Percentiles rank a stretch among this genome's conserved stretches.
Conservation (phyloP, 352 stramenopile species). For the Phytophthora nicotianae region DNA sequence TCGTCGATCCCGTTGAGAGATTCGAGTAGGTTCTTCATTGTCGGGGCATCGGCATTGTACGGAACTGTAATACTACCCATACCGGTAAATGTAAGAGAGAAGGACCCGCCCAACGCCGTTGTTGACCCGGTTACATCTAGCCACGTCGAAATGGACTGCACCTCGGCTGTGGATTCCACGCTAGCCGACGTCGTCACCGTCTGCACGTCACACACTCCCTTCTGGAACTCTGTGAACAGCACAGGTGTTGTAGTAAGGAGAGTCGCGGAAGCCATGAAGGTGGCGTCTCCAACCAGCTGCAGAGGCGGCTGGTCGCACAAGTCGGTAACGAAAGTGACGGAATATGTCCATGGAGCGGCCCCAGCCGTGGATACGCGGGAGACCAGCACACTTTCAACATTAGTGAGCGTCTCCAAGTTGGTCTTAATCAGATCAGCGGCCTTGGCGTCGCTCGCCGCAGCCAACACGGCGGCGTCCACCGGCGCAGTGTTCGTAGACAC, state of each 20-base stretch:
- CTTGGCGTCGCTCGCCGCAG: constrained; percentile 43
- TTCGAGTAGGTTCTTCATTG: constrained; percentile 75
- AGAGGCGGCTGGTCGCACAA: constrained; percentile 84
- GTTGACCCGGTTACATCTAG: constrained; percentile 46
- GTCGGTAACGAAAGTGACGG: constrained; percentile 88
- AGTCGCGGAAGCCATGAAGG: constrained; percentile 51
- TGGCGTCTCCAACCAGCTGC: constrained; percentile 49
- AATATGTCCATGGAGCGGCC: constrained; percentile 61
- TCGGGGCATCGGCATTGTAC: constrained; percentile 33
- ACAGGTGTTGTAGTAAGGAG: constrained; percentile 37
- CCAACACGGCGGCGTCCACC: constrained; percentile 52
- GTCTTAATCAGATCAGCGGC: constrained; percentile 82
- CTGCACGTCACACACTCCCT: constrained; percentile 95
- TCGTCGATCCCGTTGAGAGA: constrained; percentile 75
- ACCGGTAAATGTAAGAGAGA: constrained; percentile 67
- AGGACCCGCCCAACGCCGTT: constrained; percentile 58
- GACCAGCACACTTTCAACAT: constrained; percentile 86
- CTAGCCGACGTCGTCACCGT: constrained; percentile 92
- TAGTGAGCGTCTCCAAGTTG: constrained; percentile 80
- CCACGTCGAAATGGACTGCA: constrained; percentile 89
- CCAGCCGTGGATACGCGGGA: constrained; percentile 48
- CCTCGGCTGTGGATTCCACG: constrained; percentile 88
- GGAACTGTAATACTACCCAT: constrained; percentile 51
- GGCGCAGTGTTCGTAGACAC: constrained; percentile 45
- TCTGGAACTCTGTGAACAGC: constrained; percentile 70